Conservation (phyloP, 2,329 filamentous ascomycete genomes). For the Corniculantispora saksenae region DNA sequence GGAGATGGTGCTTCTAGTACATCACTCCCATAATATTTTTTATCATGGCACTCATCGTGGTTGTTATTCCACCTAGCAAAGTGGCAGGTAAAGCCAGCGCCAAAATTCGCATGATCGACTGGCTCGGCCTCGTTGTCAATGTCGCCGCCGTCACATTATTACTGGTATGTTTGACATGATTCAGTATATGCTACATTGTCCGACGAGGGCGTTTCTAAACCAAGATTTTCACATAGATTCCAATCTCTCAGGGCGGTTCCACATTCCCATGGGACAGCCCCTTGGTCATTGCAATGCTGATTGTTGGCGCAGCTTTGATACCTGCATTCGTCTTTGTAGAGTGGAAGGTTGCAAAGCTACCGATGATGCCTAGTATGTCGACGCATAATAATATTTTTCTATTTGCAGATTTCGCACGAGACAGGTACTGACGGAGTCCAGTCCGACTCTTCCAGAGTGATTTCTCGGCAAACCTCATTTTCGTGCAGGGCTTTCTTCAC, state of each 20-base stretch:
- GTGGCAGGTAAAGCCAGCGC: neutral
- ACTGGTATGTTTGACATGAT: no score
- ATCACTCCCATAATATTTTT: neutral
- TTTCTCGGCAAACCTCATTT: no score
- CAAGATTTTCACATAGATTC: no score
- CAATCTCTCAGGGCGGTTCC: neutral
- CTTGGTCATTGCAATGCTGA: neutral
- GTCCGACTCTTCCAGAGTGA: no score
- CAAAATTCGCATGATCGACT: neutral
- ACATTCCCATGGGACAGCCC: neutral
- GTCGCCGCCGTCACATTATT: no score
- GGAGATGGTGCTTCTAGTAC: slow-evolving; percentile 20
- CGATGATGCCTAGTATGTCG: slow-evolving; percentile 2
- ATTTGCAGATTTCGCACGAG: no score
- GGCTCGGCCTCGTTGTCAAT: neutral
- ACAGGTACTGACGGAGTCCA: no score
- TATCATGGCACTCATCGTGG: neutral
- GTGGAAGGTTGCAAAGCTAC: slow-evolving; percentile 1
- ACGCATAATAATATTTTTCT: no score
- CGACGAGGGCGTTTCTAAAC: no score
- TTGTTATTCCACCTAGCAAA: neutral
- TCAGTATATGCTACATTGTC: no score
- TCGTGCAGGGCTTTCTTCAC: neutral
- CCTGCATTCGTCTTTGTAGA: neutral
- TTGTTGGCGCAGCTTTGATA: neutral